Evolutionary conservation across 2,329 filamentous ascomycete species (phyloP).

Genomic region (Chaetomiaceae sp.): DNA sequence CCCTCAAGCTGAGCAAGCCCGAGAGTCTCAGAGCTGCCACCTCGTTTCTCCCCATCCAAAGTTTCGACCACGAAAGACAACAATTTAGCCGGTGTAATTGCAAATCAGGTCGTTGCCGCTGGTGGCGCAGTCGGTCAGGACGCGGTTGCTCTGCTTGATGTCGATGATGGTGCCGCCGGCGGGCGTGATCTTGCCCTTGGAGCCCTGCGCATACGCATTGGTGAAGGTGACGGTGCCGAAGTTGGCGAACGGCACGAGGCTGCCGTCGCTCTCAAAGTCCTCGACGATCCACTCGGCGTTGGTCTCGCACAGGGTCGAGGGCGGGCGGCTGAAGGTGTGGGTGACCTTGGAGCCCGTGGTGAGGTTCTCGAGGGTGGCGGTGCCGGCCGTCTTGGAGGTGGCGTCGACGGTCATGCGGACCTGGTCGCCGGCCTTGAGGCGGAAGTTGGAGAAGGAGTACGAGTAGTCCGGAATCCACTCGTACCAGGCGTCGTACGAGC

Average conservation of each 20-base stretch:
- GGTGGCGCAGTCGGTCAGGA: conserved; percentile 17
- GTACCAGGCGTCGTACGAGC: conserved; percentile 50
- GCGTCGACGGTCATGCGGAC: conserved; percentile 30
- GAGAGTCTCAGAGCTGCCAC: too few relatives aligned
- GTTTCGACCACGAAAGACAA: too few relatives aligned
- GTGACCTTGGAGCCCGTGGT: conserved; percentile 44
- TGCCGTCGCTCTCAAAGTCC: conserved; percentile 38
- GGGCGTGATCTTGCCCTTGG: conserved; percentile 28
- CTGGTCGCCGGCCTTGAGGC: conserved; percentile 20
- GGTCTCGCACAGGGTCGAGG: conserved; percentile 42
- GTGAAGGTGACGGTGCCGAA: conserved; percentile 44
- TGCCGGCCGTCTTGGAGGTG: conserved; percentile 37
- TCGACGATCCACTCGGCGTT: conserved; percentile 61
- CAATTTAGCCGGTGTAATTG: neutral
- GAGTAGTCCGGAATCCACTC: conserved; percentile 56
- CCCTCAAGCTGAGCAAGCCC: too few relatives aligned
- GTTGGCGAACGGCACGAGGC: conserved; percentile 40
- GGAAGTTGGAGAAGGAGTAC: conserved; percentile 22
- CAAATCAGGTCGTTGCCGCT: neutral
- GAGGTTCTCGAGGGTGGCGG: conserved; percentile 41
- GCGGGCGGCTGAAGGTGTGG: conserved; percentile 43
- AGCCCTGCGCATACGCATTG: conserved; percentile 30
- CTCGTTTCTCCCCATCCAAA: too few relatives aligned
- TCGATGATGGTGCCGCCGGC: conserved; percentile 37
- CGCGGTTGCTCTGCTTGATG: conserved; percentile 18